Evolutionary conservation across 768 basidiomycete genomes (phyloP).

Genomic region (Pisolithus sp.): DNA sequence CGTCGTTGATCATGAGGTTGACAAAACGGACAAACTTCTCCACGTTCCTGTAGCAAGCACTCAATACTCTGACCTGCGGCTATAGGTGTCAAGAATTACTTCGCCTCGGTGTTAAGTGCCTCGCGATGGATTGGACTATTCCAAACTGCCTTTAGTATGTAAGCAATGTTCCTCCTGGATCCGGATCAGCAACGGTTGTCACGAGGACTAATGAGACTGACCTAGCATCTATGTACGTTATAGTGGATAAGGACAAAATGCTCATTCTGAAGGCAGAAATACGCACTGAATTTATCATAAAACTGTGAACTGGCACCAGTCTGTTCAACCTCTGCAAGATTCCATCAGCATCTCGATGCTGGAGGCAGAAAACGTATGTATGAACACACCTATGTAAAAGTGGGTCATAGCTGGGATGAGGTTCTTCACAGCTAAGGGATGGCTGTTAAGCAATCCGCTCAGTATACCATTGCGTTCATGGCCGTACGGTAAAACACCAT

Average conservation of each 20-base stretch:
- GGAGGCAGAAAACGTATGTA: neutral
- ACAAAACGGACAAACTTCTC: constrained; percentile 94
- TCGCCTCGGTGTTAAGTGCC: constrained; percentile 73
- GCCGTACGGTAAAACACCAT: constrained; percentile 62
- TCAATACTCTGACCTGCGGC: neutral
- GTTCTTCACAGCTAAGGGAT: constrained; percentile 79
- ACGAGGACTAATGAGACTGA: constrained; percentile 14
- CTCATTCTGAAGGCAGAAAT: neutral
- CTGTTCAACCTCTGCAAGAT: constrained; percentile 79
- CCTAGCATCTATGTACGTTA: constrained; percentile 43
- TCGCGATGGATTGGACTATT: constrained; percentile 83
- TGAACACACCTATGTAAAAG: constrained; percentile 81
- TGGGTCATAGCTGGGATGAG: constrained; percentile 88
- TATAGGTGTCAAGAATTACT: constrained; percentile 37
- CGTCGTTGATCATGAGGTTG: constrained; percentile 98
- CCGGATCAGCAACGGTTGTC: constrained; percentile 8
- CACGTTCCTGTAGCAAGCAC: constrained; percentile 50
- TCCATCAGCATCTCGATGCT: neutral
- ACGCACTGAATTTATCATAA: constrained; percentile 94
- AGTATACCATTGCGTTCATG: constrained; percentile 67
- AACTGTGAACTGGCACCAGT: constrained; percentile 98
- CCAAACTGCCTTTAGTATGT: constrained; percentile 88
- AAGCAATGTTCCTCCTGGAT: constrained; percentile 76
- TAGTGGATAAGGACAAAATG: constrained; percentile 6
- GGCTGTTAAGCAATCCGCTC: constrained; percentile 75